Conservation (phyloP, 1,139 yeast genomes). For the Fermentozyma sake region DNA sequence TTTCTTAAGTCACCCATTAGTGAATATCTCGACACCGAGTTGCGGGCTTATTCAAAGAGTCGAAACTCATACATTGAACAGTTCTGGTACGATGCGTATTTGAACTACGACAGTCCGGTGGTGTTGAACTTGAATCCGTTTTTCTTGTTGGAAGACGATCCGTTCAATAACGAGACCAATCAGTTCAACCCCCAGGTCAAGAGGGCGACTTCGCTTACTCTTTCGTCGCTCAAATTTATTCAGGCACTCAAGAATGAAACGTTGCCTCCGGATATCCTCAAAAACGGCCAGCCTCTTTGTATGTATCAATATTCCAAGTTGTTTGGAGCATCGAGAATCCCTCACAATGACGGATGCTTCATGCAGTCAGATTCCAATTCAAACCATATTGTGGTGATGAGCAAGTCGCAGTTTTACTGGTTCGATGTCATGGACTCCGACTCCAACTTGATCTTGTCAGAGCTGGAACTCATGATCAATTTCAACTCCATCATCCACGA, state of each 20-base stretch:
- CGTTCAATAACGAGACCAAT: conserved; percentile 61
- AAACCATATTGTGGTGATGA: conserved; percentile 77
- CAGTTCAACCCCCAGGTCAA: conserved; percentile 62
- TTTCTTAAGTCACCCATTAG: conserved; percentile 57
- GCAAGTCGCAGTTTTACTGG: conserved; percentile 90
- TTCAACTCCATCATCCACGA: conserved; percentile 74
- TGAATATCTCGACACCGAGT: conserved; percentile 56
- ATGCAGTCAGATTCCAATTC: conserved; percentile 77
- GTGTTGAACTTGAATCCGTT: conserved; percentile 86
- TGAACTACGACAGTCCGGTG: conserved; percentile 83
- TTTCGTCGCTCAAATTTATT: conserved; percentile 73
- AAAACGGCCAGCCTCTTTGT: conserved; percentile 65
- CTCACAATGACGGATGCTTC: conserved; percentile 72
- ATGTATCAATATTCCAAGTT: conserved; percentile 87
- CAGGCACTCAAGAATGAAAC: conserved; percentile 74
- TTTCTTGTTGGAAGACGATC: conserved; percentile 84
- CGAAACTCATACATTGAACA: conserved; percentile 84
- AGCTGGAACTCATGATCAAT: conserved; percentile 70
- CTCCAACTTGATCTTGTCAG: conserved; percentile 65
- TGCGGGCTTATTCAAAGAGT: conserved; percentile 56
- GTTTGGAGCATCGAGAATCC: conserved; percentile 84
- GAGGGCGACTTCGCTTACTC: conserved; percentile 77
- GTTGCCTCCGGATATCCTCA: conserved; percentile 66
- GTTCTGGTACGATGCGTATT: conserved; percentile 88
- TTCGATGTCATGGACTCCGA: conserved; percentile 78